phyloP scores from a whole-genome alignment of 225 moss, liverwort and hornwort species.

The Ulota crispa region DNA sequence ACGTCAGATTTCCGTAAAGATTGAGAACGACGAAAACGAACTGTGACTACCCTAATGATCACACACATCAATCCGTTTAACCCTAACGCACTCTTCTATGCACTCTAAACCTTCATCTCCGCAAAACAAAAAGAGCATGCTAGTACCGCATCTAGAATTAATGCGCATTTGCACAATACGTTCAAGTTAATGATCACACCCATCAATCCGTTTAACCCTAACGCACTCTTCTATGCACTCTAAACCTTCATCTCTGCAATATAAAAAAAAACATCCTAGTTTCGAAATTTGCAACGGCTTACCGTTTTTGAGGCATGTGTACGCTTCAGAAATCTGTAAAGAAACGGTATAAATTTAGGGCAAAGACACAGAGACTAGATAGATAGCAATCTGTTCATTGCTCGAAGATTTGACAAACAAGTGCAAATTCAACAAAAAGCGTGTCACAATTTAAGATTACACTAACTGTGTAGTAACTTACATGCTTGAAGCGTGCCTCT shows the following conservation, averaged over 20 bases:
- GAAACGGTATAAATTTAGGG: neutral
- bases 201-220: too few species aligned
- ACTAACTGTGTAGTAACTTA: neutral
- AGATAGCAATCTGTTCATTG: neutral
- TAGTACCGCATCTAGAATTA: too few species aligned
- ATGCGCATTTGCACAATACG: too few species aligned
- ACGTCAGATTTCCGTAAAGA: too few species aligned
- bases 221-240: neutral
- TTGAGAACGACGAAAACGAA: too few species aligned
- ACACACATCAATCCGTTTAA: too few species aligned
- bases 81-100: too few species aligned
- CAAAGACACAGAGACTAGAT: neutral
- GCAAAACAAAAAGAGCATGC: too few species aligned
- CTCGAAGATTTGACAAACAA: neutral
- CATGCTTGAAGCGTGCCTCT: slow-evolving; percentile 61
- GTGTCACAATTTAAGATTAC: neutral
- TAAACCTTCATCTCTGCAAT: neutral
- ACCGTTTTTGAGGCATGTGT: slow-evolving; percentile 52
- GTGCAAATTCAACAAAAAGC: neutral
- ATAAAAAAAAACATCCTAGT: neutral
- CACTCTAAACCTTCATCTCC: too few species aligned
- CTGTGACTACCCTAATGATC: too few species aligned
- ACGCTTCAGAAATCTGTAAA: slow-evolving; percentile 57
- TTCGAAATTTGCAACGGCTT: neutral
- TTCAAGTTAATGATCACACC: too few species aligned